Base-by-base conservation (phyloP, 2,329 filamentous ascomycete species). In the Chaetomium sp. region DNA sequence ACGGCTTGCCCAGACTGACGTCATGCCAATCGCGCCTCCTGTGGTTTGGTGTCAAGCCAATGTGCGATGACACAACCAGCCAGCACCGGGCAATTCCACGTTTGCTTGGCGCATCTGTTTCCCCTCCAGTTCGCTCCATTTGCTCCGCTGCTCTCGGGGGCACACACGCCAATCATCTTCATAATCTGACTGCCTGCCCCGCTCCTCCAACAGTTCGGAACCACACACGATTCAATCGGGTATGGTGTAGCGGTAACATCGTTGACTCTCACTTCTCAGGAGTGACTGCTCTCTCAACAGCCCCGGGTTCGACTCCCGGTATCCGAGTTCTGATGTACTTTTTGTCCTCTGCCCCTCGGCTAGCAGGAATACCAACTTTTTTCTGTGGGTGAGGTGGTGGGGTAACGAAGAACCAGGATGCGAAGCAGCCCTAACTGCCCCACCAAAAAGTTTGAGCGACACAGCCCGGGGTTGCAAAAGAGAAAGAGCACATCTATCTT, bases 281-380 rank as follows among this genome's bases (percentile, higher is more conserved):
- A 45, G 35, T 57, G 33, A 57, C 21, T 56, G n/a, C 21, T 35
- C 23, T 61, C 53, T 47, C 45, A 47, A 47, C 45, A 47, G 45
- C 45, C 45, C 45, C 45, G 45, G 45, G 45, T 47, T 47, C 59
- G 59, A 62, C 59, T 62, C 59, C 59, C 59, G 51, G 59, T 62
- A 62, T 62, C 59, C 59, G 59, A 62, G 59, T 55, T 47, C 38
- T 56, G 59, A 56, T 56, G 59, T 62, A 56, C 25, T 62, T 54
- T 62, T 47, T 47, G 45, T n/a, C 10, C 45, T 47, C n/a, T 10
- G 8, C 19, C 6, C 7, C 19, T 6, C 2, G 21, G 47, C 10
- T 49, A 9, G 10, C n/a, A n/a, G 38, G 47, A 3, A 8, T 23
- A 16, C 19, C 13, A 3, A 23, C 47, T 12, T 47, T 47, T 47